These are phyloP conservation scores for Filosporella fistucella DNA, from an alignment of 495 filamentous ascomycete genomes.

Conservation along the genomic window DNA sequence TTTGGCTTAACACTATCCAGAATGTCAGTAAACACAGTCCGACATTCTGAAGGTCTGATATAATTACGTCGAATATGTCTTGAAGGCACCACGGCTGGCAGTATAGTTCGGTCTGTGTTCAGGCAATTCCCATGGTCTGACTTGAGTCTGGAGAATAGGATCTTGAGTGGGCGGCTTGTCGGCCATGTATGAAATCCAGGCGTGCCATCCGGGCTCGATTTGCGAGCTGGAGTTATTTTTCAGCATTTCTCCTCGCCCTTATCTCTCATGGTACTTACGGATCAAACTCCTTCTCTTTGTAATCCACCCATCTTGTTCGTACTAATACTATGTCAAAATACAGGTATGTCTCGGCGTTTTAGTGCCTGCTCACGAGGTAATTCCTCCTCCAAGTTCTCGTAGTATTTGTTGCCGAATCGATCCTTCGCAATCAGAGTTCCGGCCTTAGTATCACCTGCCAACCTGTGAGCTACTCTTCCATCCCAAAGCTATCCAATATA, in stretches of 20 bases:
- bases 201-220: slow-evolving; percentile 97
- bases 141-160: slow-evolving; percentile 57
- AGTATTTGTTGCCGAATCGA: slow-evolving; percentile 95
- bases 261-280: slow-evolving; percentile 59
- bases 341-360: background rate
- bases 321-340: slow-evolving; percentile 48
- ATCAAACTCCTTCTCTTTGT: slow-evolving; percentile 82
- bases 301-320: slow-evolving; percentile 97
- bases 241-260: slow-evolving; percentile 1
- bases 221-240: slow-evolving; percentile 51
- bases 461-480: slow-evolving; percentile 35
- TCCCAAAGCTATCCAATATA: too few relatives aligned
- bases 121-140: slow-evolving; percentile 67
- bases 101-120: slow-evolving; percentile 76
- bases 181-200: slow-evolving; percentile 91
- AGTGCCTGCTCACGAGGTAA: slow-evolving; percentile 66
- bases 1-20: slow-evolving; percentile 39
- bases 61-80: slow-evolving; percentile 89
- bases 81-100: slow-evolving; percentile 70
- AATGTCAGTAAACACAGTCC: background rate
- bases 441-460: slow-evolving; percentile 89
- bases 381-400: slow-evolving; percentile 88
- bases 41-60: background rate
- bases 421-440: slow-evolving; percentile 83
- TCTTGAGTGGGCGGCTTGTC: slow-evolving; percentile 82